Percentiles rank a stretch among this genome's conserved stretches.
Conservation (phyloP, 345 rosid species). For the Ailanthus altissimus region DNA sequence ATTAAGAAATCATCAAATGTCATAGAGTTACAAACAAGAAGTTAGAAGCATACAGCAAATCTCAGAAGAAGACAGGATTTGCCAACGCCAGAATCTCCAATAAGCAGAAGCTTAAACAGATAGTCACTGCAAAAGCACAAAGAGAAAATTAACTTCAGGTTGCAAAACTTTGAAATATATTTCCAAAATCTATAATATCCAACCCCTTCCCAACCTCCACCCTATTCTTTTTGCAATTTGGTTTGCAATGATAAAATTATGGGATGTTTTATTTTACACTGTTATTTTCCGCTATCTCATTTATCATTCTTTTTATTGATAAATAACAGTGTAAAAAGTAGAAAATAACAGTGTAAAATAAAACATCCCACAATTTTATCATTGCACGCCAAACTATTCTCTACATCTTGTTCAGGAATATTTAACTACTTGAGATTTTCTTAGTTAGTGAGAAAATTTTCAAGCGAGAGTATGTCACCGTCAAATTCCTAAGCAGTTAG, state of each 20-base stretch:
- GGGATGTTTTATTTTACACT: neutral
- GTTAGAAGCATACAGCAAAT: constrained; percentile 44
- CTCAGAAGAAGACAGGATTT: constrained; percentile 65
- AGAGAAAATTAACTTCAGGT: neutral
- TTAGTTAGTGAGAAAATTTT: neutral
- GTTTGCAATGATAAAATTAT: neutral
- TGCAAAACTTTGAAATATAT: neutral
- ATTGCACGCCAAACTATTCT: neutral
- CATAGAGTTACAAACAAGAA: neutral
- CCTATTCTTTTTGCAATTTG: too few species aligned
- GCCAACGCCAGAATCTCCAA: constrained; percentile 68
- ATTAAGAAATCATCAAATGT: neutral
- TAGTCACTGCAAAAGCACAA: constrained; percentile 47
- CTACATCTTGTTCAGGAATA: neutral
- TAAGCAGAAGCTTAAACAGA: constrained; percentile 61
- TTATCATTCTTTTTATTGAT: too few species aligned
- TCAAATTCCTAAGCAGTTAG: neutral
- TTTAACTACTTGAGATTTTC: neutral
- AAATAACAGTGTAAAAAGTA: too few species aligned
- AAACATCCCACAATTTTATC: neutral
- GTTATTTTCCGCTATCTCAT: too few species aligned
- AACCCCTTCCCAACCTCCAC: neutral
- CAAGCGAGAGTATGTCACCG: neutral
- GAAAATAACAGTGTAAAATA: neutral
- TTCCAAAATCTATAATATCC: neutral